Evolutionary conservation across 192 early-diverging fungal genomes (phyloP).

Genomic region (Cladochytrium replicatum): DNA sequence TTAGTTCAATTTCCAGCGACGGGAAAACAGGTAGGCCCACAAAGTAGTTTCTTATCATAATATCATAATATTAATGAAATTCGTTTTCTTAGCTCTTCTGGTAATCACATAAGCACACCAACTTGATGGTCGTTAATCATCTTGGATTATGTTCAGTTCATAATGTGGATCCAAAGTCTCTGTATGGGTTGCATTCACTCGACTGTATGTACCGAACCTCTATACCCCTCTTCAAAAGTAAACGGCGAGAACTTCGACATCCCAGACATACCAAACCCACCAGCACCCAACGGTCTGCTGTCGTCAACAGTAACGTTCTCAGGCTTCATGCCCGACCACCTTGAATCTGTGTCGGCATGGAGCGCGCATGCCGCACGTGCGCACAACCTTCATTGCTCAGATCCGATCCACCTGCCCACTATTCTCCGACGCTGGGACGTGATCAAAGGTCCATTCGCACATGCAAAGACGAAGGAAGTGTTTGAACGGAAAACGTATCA

Average conservation of each 20-base stretch:
- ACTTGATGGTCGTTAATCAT: no score
- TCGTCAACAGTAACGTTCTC: constrained; percentile 69
- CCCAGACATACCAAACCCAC: constrained; percentile 16
- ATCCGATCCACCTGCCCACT: constrained; percentile 58
- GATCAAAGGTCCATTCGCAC: constrained; percentile 84
- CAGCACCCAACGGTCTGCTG: constrained; percentile 54
- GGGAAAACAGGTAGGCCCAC: no score
- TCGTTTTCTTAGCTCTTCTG: no score
- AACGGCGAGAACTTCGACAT: constrained; percentile 20
- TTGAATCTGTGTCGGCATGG: constrained; percentile 83
- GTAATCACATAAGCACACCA: no score
- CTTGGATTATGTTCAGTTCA: no score
- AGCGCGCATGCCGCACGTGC: constrained; percentile 67
- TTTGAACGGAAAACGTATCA: constrained; percentile 89
- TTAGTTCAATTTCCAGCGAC: no score
- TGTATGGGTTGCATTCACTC: no score
- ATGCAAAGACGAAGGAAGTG: constrained; percentile 92
- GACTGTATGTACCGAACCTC: no score
- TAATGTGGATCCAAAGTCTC: no score
- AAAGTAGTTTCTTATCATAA: no score
- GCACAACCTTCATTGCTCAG: constrained; percentile 63
- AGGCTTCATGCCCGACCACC: constrained; percentile 69
- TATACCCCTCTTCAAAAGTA: no score
- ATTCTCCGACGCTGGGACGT: constrained; percentile 75
- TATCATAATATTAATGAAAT: no score